phyloP scores from a whole-genome alignment of 306 rosid species.

The Casuarina equisetifolia region DNA sequence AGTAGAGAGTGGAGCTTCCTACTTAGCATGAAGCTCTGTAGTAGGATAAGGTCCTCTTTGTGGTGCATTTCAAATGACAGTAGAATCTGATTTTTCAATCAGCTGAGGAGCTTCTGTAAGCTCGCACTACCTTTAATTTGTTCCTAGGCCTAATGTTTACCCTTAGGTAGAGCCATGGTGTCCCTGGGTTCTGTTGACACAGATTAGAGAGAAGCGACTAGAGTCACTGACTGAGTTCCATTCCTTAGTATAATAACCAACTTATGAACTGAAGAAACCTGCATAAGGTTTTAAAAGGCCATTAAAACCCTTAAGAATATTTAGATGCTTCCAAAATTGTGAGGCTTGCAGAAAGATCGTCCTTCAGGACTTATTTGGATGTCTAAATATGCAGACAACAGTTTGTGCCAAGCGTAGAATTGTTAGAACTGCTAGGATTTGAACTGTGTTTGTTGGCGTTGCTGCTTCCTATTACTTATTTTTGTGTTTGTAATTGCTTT shows the following conservation, averaged over 20 bases:
- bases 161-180: not conserved
- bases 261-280: conserved; percentile 10
- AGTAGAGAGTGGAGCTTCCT: conserved; percentile 10
- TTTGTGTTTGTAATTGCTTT: conserved; percentile 2
- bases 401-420: not conserved
- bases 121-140: not conserved
- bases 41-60: not conserved
- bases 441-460: conserved; percentile 6
- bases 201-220: not conserved
- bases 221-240: not conserved
- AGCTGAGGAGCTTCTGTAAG: not conserved
- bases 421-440: conserved; percentile 3
- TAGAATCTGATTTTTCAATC: not conserved
- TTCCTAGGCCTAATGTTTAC: not conserved
- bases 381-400: not conserved
- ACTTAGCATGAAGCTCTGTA: not conserved
- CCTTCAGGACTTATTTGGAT: conserved; percentile 3
- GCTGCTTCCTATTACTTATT: not conserved
- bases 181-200: not conserved
- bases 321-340: conserved; percentile 26
- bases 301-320: not conserved
- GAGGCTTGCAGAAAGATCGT: not conserved
- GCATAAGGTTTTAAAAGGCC: not conserved
- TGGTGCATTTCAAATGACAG: not conserved
- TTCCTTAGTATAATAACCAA: conserved; percentile 3